Conservation (phyloP, 306 rosid genomes). For the Dalbergia oliveri region DNA sequence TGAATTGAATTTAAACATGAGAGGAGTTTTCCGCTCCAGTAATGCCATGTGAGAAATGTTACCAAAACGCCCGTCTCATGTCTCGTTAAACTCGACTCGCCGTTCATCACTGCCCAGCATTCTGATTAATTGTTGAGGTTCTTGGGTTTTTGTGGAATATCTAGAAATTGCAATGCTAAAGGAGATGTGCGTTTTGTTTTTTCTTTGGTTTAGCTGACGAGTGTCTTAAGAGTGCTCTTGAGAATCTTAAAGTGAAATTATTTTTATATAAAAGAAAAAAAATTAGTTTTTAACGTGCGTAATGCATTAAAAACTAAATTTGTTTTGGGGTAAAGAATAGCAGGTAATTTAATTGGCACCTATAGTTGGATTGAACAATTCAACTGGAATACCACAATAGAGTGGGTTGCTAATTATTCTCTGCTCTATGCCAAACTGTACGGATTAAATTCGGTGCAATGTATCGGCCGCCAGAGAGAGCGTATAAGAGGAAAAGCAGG, state of each 20-base stretch:
- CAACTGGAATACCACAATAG: not conserved
- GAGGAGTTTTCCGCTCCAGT: conserved; percentile 32
- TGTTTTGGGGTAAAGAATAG: not conserved
- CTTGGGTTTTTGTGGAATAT: not conserved
- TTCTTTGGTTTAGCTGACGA: too few relatives aligned
- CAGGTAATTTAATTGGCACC: conserved; percentile 21
- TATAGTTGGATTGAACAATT: not conserved
- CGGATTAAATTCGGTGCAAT: conserved; percentile 31
- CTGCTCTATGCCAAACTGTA: conserved; percentile 6
- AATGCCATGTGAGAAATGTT: conserved; percentile 32
- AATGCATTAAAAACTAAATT: too few relatives aligned
- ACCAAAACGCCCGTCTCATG: conserved; percentile 34
- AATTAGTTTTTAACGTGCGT: too few relatives aligned
- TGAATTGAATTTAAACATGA: conserved; percentile 22
- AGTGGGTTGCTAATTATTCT: conserved; percentile 25
- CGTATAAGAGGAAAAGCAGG: conserved; percentile 19
- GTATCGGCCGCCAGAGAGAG: conserved; percentile 18
- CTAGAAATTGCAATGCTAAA: not conserved
- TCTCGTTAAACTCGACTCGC: conserved; percentile 15
- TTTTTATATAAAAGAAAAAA: too few relatives aligned
- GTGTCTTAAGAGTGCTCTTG: too few relatives aligned
- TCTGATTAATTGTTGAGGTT: conserved; percentile 4
- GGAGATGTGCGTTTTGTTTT: not conserved
- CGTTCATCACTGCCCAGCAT: conserved; percentile 18
- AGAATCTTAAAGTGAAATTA: too few relatives aligned